phyloP scores from a whole-genome alignment of 257 asterid species.

The Buddleja alternifolia region DNA sequence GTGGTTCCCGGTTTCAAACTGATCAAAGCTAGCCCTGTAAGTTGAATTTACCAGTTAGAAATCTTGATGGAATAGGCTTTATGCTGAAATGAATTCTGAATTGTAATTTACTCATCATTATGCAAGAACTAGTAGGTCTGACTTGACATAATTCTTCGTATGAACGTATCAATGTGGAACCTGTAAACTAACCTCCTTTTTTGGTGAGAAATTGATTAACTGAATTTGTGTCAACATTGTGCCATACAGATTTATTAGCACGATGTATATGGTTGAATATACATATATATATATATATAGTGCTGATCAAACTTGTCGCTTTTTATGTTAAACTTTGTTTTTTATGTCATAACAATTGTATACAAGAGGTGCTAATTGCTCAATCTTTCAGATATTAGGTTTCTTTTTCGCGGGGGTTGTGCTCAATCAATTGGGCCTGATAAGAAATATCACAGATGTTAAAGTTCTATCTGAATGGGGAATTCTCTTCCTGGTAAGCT shows the following conservation, averaged over 20 bases:
- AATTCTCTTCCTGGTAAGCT: slow-evolving; percentile 91
- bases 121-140: not conserved
- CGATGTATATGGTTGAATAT: slow-evolving; percentile 1
- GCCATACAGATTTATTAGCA: slow-evolving; percentile 2
- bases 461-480: slow-evolving; percentile 99
- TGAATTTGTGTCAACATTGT: not conserved
- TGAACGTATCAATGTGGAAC: not conserved
- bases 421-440: slow-evolving; percentile 90
- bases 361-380: slow-evolving; percentile 35
- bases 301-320: slow-evolving; percentile 3
- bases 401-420: slow-evolving; percentile 98
- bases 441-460: slow-evolving; percentile 87
- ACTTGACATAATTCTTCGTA: not conserved
- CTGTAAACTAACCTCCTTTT: not conserved
- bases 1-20: slow-evolving; percentile 88
- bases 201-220: slow-evolving; percentile 2
- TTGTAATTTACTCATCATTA: not conserved
- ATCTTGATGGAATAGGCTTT: slow-evolving; percentile 11
- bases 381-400: slow-evolving; percentile 85
- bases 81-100: slow-evolving; percentile 19
- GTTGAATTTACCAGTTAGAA: slow-evolving; percentile 34
- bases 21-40: slow-evolving; percentile 97
- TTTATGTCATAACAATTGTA: not conserved
- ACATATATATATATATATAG: no score
- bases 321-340: not conserved